These are phyloP conservation scores for Pichia sp. DNA, from an alignment of 1,139 yeast genomes.

Conservation along the genomic window DNA sequence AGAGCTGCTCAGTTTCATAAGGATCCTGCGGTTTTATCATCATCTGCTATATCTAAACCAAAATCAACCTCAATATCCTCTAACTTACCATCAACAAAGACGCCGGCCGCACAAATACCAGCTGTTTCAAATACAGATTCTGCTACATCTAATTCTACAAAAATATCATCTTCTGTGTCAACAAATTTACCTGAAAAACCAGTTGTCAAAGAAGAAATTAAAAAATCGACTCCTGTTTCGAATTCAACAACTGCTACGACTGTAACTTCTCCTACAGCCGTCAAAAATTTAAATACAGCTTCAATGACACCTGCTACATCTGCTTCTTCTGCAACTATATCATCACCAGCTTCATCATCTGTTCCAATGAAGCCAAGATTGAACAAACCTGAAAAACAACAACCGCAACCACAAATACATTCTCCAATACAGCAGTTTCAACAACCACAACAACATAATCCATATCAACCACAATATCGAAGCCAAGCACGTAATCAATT, in stretches of 20 bases:
- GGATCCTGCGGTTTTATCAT: conserved; percentile 67
- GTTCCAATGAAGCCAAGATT: background rate
- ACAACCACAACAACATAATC: conserved; percentile 9
- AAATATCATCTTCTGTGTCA: conserved; percentile 1
- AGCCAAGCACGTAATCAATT: conserved; percentile 1
- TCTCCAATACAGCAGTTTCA: conserved; percentile 1
- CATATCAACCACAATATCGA: conserved; percentile 13
- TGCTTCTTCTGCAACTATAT: background rate
- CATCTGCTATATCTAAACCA: conserved; percentile 8
- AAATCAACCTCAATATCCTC: background rate
- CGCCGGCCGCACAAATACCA: background rate
- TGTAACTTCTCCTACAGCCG: background rate
- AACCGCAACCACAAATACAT: conserved; percentile 4
- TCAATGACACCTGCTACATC: background rate
- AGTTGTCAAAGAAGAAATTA: background rate
- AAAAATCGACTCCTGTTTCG: background rate
- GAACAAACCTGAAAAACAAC: background rate
- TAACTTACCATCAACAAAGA: background rate
- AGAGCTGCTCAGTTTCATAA: conserved; percentile 57
- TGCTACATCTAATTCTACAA: conserved; percentile 44
- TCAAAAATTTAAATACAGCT: background rate
- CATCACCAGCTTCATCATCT: background rate
- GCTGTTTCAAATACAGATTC: conserved; percentile 43
- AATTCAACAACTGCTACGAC: background rate
- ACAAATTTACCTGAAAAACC: conserved; percentile 12